Conservation (phyloP, 352 stramenopile genomes). For the Pseudoperonospora humuli region DNA sequence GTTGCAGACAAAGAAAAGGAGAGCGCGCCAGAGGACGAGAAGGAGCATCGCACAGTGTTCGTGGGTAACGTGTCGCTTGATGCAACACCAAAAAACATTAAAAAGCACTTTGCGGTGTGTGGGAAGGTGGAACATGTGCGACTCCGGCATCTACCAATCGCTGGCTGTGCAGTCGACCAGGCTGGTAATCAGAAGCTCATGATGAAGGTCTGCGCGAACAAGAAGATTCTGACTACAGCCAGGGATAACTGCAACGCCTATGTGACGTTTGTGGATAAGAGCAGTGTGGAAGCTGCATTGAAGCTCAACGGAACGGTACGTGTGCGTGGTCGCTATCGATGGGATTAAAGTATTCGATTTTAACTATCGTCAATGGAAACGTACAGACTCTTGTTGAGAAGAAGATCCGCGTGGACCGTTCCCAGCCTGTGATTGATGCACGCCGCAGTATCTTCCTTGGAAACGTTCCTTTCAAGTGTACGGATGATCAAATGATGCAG, state of each 20-base stretch:
- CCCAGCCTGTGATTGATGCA: slow-evolving; percentile 60
- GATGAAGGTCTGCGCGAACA: slow-evolving; percentile 88
- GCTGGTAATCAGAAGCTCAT: slow-evolving; percentile 88
- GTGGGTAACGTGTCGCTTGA: slow-evolving; percentile 89
- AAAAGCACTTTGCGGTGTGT: slow-evolving; percentile 74
- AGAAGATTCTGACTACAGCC: slow-evolving; percentile 67
- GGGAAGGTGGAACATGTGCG: slow-evolving; percentile 83
- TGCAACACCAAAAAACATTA: slow-evolving; percentile 71
- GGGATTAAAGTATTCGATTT: not conserved
- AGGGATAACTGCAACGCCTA: slow-evolving; percentile 90
- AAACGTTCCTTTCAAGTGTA: slow-evolving; percentile 82
- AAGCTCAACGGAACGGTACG: slow-evolving; percentile 25
- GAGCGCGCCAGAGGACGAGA: slow-evolving; percentile 35
- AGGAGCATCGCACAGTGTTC: slow-evolving; percentile 81
- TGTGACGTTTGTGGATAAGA: slow-evolving; percentile 69
- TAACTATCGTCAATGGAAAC: slow-evolving; percentile 3
- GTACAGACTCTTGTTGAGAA: slow-evolving; percentile 48
- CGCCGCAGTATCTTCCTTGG: slow-evolving; percentile 86
- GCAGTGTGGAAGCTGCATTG: slow-evolving; percentile 33
- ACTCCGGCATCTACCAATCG: slow-evolving; percentile 80
- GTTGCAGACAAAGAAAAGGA: slow-evolving; percentile 12
- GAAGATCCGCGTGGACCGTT: slow-evolving; percentile 59
- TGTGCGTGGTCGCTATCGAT: not conserved
- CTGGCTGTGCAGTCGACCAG: slow-evolving; percentile 76
- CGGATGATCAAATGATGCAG: slow-evolving; percentile 61